Evolutionary conservation across 169 alveolate genomes (phyloP).

Genomic region (Blepharisma undulans): DNA sequence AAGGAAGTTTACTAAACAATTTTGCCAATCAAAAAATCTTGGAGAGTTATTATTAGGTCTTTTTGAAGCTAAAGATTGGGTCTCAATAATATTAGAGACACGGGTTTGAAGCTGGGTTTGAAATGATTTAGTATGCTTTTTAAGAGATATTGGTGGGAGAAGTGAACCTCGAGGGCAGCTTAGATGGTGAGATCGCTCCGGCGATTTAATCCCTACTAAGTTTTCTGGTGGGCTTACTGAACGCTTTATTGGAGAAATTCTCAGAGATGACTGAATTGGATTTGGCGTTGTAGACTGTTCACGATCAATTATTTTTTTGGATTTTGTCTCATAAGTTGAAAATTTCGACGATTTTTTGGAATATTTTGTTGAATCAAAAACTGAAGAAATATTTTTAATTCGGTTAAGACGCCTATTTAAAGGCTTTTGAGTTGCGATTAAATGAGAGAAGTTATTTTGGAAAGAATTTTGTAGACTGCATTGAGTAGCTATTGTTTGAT

Average conservation of each 20-base stretch:
- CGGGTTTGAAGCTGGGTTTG: not conserved
- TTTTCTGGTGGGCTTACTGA: not conserved
- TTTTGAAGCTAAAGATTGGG: not conserved
- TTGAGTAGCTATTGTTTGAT: not conserved
- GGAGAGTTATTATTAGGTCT: not conserved
- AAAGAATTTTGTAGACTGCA: not conserved
- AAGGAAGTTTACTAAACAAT: not conserved
- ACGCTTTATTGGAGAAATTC: not conserved
- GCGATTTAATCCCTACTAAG: not conserved
- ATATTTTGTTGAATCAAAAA: not conserved
- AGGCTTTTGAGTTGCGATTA: not conserved
- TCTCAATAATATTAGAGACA: not conserved
- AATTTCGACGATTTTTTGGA: not conserved
- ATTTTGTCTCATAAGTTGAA: not conserved
- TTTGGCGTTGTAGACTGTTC: not conserved
- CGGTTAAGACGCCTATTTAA: not conserved
- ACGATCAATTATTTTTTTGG: not conserved
- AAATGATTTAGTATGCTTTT: not conserved
- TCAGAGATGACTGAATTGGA: not conserved
- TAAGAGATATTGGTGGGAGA: not conserved
- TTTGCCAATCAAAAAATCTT: not conserved
- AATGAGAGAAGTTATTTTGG: not conserved
- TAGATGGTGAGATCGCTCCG: not conserved
- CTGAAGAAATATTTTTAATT: not conserved
- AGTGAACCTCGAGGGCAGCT: not conserved